Evolutionary conservation across 2,329 filamentous ascomycete genomes (phyloP).

Genomic region (Aspergillus sojae): DNA sequence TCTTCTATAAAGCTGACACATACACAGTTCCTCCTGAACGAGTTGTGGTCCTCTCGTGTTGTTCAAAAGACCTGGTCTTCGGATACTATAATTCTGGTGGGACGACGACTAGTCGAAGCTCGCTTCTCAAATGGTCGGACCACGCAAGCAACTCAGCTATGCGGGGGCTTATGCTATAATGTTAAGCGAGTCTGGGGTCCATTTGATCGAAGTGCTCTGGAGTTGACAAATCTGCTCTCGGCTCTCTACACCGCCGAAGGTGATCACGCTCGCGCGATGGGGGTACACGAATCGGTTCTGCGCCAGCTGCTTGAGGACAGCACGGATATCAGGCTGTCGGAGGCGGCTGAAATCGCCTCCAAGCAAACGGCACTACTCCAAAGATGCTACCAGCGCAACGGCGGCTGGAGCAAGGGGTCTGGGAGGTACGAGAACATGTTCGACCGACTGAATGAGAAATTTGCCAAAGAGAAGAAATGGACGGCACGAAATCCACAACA

Average conservation of each 20-base stretch:
- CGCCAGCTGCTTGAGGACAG: slow-evolving; percentile 5
- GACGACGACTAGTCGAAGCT: slow-evolving; percentile 5
- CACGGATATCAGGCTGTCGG: neutral
- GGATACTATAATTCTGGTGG: slow-evolving; percentile 6
- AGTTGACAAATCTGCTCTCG: slow-evolving; percentile 5
- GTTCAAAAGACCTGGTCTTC: slow-evolving; percentile 10
- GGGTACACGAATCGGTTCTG: slow-evolving; percentile 1
- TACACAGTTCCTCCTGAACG: slow-evolving; percentile 1
- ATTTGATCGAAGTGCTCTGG: slow-evolving; percentile 4
- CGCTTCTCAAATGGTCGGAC: slow-evolving; percentile 7
- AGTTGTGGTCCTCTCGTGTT: slow-evolving; percentile 5
- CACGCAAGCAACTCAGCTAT: neutral
- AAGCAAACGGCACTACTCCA: neutral
- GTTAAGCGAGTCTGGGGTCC: slow-evolving; percentile 5
- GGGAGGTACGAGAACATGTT: neutral
- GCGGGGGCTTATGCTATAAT: slow-evolving; percentile 7
- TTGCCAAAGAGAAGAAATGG: slow-evolving; percentile 2
- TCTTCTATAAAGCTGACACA: neutral
- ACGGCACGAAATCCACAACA: neutral
- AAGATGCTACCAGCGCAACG: slow-evolving; percentile 1
- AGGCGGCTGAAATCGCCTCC: neutral
- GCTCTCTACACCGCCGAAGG: neutral
- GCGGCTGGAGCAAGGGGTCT: slow-evolving; percentile 2
- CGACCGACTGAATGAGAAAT: neutral
- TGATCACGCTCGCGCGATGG: slow-evolving; percentile 3